phyloP scores from a whole-genome alignment of 257 asterid genomes.

The Nicotiana undulata region DNA sequence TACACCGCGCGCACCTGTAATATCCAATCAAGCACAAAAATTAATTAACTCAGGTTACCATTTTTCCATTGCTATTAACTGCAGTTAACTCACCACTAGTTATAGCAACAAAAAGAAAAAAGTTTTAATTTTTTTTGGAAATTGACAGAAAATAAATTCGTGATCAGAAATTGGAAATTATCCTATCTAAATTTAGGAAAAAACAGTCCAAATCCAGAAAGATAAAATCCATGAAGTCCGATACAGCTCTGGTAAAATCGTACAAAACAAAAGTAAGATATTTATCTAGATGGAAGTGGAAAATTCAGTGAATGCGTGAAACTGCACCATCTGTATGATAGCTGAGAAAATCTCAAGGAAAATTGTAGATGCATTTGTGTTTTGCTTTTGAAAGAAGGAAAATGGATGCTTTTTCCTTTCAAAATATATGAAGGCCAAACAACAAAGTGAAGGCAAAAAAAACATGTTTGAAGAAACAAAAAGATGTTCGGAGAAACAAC shows the following conservation, averaged over 20 bases:
- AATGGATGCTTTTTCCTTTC: background rate
- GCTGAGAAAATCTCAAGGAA: background rate
- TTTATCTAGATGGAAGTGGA: background rate
- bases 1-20: slow-evolving; percentile 16
- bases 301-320: background rate
- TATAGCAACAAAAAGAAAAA: background rate
- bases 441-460: background rate
- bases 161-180: background rate
- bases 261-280: background rate
- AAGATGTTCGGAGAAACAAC: background rate
- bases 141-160: background rate
- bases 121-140: background rate
- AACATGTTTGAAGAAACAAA: background rate
- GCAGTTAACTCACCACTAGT: slow-evolving; percentile 8
- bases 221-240: background rate
- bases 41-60: slow-evolving; percentile 18
- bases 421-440: background rate
- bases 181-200: background rate
- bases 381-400: background rate
- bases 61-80: slow-evolving; percentile 5
- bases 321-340: background rate
- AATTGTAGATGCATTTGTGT: too few species aligned
- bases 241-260: background rate
- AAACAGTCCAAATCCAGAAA: background rate
- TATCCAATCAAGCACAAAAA: background rate